Evolutionary conservation across 2,329 filamentous ascomycete genomes (phyloP).

Genomic region (Cordyceps militaris): DNA sequence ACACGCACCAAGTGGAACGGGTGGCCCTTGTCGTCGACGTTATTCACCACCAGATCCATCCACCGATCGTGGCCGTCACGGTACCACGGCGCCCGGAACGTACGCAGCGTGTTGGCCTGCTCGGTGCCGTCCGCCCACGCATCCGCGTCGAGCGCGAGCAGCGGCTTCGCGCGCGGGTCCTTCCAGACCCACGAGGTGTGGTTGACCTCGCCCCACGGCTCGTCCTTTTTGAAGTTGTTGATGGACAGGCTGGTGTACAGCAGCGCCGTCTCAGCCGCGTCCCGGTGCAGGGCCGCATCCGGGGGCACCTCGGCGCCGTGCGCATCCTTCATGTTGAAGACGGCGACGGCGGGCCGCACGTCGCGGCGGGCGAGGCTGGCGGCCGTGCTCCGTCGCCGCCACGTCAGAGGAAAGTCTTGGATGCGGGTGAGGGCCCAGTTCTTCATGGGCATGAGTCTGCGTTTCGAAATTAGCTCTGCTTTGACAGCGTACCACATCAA

Average conservation of each 20-base stretch:
- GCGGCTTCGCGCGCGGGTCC: conserved; percentile 11
- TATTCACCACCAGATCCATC: conserved; percentile 43
- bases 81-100: conserved; percentile 16
- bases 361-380: not conserved
- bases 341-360: not conserved
- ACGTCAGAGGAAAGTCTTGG: conserved; percentile 17
- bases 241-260: conserved; percentile 18
- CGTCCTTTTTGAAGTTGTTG: conserved; percentile 17
- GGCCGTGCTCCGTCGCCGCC: not conserved
- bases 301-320: not conserved
- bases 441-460: conserved; percentile 17
- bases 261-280: conserved; percentile 15
- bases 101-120: conserved; percentile 15
- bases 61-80: conserved; percentile 24
- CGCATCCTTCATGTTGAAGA: conserved; percentile 4
- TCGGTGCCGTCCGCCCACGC: conserved; percentile 14
- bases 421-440: conserved; percentile 18
- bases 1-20: conserved; percentile 40
- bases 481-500: not conserved
- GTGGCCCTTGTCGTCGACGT: conserved; percentile 41
- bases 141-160: conserved; percentile 14
- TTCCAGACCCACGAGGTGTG: conserved; percentile 17
- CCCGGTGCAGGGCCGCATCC: not conserved
- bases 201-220: conserved; percentile 19
- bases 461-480: not conserved